Percentiles rank a stretch among this genome's conserved stretches.
Evolutionary conservation across 352 stramenopile genomes (phyloP).

Genomic region (Globisporangium middletonii): DNA sequence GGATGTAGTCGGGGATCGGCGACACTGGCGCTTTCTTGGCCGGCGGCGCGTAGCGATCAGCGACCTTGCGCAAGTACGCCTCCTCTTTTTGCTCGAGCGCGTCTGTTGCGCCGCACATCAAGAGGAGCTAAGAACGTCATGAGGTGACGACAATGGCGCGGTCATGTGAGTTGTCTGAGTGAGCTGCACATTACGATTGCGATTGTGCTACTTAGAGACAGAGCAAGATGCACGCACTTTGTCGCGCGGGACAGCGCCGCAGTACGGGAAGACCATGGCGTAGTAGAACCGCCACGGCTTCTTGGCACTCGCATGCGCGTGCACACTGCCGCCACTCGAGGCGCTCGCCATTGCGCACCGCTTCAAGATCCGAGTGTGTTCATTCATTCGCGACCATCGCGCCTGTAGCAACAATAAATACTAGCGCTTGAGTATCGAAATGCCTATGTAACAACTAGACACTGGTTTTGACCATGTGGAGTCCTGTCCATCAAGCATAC

Average conservation of each 20-base stretch:
- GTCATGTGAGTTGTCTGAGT: no score
- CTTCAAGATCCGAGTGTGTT: constrained; percentile 28
- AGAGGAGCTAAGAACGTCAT: constrained; percentile 24
- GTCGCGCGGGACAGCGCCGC: constrained; percentile 25
- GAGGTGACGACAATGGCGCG: not conserved
- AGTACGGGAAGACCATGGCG: constrained; percentile 44
- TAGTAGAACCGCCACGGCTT: constrained; percentile 77
- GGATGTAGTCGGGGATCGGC: constrained; percentile 11
- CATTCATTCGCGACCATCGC: not conserved
- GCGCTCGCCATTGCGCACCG: constrained; percentile 11
- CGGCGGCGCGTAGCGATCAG: constrained; percentile 18
- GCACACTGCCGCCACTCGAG: constrained; percentile 8
- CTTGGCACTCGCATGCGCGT: constrained; percentile 11
- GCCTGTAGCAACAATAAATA: not conserved
- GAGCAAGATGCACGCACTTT: constrained; percentile 23
- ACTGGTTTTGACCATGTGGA: not conserved
- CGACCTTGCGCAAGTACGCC: constrained; percentile 36
- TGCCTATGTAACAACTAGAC: not conserved
- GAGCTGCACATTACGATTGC: not conserved
- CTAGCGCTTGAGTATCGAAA: not conserved
- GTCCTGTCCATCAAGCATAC: not conserved
- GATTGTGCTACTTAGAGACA: not conserved
- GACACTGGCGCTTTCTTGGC: constrained; percentile 15
- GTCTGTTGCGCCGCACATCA: constrained; percentile 38
- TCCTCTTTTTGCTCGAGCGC: constrained; percentile 46